phyloP scores from a whole-genome alignment of 78 protist genomes.

The Diacronema lutheri region DNA sequence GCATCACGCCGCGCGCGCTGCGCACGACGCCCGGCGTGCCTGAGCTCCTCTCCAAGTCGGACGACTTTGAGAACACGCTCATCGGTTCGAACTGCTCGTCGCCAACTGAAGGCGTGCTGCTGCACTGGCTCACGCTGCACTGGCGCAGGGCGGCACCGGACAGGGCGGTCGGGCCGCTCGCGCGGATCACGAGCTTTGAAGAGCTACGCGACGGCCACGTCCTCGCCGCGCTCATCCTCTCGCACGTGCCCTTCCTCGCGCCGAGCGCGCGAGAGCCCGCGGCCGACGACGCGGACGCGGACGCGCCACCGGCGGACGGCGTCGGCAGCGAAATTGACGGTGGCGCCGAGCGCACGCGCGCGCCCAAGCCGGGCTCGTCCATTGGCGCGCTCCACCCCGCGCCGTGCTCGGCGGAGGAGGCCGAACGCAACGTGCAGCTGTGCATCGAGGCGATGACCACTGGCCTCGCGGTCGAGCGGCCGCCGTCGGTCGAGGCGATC shows the following conservation, averaged over 20 bases:
- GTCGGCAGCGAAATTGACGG: too few species aligned
- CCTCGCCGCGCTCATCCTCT: neutral
- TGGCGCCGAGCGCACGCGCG: too few species aligned
- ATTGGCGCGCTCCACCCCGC: neutral
- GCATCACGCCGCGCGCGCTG: constrained; percentile 11
- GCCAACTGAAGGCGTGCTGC: constrained; percentile 14
- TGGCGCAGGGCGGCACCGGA: neutral
- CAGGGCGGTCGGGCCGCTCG: neutral
- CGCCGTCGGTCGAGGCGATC: too few species aligned
- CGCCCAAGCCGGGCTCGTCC: neutral
- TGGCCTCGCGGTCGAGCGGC: too few species aligned
- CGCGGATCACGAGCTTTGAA: neutral
- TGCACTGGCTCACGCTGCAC: constrained; percentile 42
- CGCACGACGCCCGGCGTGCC: neutral
- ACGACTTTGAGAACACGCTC: neutral
- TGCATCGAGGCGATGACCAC: neutral
- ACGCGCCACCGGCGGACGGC: neutral
- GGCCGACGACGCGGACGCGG: neutral
- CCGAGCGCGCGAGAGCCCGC: too few species aligned
- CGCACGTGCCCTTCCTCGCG: constrained; percentile 52
- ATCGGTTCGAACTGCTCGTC: constrained; percentile 10
- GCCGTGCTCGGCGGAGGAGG: neutral
- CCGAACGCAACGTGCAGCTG: neutral
- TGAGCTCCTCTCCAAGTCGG: neutral
- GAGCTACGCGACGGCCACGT: constrained; percentile 44